phyloP scores from a whole-genome alignment of 495 filamentous ascomycete species.

The Talaromyces nanjingensis region DNA sequence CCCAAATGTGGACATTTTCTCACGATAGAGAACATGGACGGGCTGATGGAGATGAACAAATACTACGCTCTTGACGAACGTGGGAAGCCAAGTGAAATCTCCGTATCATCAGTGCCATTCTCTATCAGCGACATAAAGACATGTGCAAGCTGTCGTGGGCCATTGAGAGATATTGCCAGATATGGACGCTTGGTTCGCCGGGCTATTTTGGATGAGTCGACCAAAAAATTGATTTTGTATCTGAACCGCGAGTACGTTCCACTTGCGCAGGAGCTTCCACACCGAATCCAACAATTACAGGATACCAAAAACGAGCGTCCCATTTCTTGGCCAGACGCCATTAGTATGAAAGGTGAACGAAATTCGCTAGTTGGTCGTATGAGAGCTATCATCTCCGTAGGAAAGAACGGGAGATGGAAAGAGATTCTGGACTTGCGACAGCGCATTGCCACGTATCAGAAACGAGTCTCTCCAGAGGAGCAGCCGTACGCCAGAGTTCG shows the following conservation, averaged over 20 bases:
- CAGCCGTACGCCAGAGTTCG: conserved; percentile 55
- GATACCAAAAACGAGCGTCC: conserved; percentile 11
- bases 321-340: not conserved
- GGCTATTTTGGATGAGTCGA: conserved; percentile 58
- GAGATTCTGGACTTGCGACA: conserved; percentile 30
- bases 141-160: conserved; percentile 58
- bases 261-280: conserved; percentile 35
- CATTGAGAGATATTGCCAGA: conserved; percentile 54
- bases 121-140: conserved; percentile 45
- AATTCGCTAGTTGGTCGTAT: not conserved
- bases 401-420: conserved; percentile 26
- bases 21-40: conserved; percentile 56
- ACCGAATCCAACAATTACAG: conserved; percentile 22
- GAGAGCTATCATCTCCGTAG: not conserved
- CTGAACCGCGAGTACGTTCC: conserved; percentile 41
- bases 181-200: conserved; percentile 62
- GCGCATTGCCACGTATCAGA: conserved; percentile 34
- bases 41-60: conserved; percentile 52
- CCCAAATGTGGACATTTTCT: conserved; percentile 61
- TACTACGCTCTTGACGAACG: conserved; percentile 43
- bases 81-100: conserved; percentile 37
- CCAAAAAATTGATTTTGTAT: conserved; percentile 56
- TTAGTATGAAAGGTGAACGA: not conserved
- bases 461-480: conserved; percentile 43
- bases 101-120: conserved; percentile 39